Percentiles rank a stretch among this genome's conserved stretches.
phyloP scores from a whole-genome alignment of 768 basidiomycete species.

The Stropharia rugosoannulata region DNA sequence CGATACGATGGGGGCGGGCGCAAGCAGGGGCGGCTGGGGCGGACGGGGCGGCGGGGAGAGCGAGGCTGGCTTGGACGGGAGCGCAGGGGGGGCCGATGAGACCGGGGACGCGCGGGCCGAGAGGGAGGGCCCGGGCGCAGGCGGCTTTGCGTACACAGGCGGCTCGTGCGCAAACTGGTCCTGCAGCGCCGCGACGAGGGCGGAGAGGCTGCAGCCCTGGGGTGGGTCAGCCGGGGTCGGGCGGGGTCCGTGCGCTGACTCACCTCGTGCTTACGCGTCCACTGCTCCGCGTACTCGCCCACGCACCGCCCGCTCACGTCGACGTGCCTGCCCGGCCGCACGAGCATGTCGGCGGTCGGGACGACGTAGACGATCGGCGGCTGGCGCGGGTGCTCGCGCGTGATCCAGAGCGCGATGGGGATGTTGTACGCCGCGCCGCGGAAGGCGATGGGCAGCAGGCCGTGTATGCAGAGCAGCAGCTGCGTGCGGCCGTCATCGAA shows the following conservation, averaged over 20 bases:
- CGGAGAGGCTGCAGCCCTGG: conserved; percentile 76
- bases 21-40: conserved; percentile 11
- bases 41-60: conserved; percentile 13
- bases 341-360: conserved; percentile 88
- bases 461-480: conserved; percentile 87
- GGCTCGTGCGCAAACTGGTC: conserved; percentile 82
- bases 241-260: conserved; percentile 19
- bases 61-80: conserved; percentile 34
- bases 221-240: conserved; percentile 14
- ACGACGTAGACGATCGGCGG: conserved; percentile 91
- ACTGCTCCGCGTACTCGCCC: conserved; percentile 69
- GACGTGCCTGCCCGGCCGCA: conserved; percentile 71
- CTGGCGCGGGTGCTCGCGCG: conserved; percentile 76
- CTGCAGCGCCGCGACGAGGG: conserved; percentile 75
- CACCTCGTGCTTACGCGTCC: conserved; percentile 87
- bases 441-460: conserved; percentile 86
- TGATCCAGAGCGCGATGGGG: conserved; percentile 86
- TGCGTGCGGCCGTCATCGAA: conserved; percentile 95
- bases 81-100: conserved; percentile 24
- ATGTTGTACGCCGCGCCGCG: conserved; percentile 85
- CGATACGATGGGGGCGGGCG: conserved; percentile 14
- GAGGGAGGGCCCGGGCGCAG: not conserved
- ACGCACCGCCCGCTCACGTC: conserved; percentile 79
- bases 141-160: conserved; percentile 86
- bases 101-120: conserved; percentile 13